A percentile compares a stretch with the other conserved stretches of the same genome.
Evolutionary conservation across 2,329 filamentous ascomycete species (phyloP).

Genomic region (Monosporascus sp.): DNA sequence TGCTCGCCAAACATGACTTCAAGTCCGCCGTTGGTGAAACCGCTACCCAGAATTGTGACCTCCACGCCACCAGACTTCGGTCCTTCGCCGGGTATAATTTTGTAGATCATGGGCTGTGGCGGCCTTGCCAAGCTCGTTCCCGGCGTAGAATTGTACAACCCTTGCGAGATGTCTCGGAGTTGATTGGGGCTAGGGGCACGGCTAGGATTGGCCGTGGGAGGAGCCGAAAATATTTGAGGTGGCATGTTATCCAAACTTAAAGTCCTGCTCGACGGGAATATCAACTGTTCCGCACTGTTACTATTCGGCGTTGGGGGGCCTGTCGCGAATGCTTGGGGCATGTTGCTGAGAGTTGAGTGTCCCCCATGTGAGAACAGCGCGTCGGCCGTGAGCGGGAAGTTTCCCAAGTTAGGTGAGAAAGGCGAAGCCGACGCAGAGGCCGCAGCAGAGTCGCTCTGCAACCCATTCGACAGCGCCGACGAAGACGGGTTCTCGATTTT

Average conservation of each 20-base stretch:
- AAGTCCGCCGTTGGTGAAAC: slow-evolving; percentile 68
- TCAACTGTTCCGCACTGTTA: slow-evolving; percentile 47
- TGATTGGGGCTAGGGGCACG: slow-evolving; percentile 69
- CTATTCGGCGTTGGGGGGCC: slow-evolving; percentile 64
- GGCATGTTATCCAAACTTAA: slow-evolving; percentile 62
- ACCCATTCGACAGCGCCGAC: slow-evolving; percentile 30
- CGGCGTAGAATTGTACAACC: slow-evolving; percentile 46
- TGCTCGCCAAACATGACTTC: slow-evolving; percentile 78
- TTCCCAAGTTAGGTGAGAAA: slow-evolving; percentile 43
- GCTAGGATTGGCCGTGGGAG: slow-evolving; percentile 68
- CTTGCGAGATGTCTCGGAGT: slow-evolving; percentile 36
- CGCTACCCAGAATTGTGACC: slow-evolving; percentile 76
- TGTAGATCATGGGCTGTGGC: slow-evolving; percentile 64
- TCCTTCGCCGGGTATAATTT: slow-evolving; percentile 78
- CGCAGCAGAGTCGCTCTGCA: slow-evolving; percentile 21
- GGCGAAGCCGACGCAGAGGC: slow-evolving; percentile 44
- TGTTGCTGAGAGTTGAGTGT: slow-evolving; percentile 18
- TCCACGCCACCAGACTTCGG: slow-evolving; percentile 81
- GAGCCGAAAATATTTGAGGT: slow-evolving; percentile 65
- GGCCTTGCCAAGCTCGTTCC: slow-evolving; percentile 42
- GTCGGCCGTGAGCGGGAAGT: slow-evolving; percentile 37
- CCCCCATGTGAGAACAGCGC: slow-evolving; percentile 24
- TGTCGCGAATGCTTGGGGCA: slow-evolving; percentile 42
- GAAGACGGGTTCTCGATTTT: slow-evolving; percentile 58
- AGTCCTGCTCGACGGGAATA: slow-evolving; percentile 55